Evolutionary conservation across 345 rosid species (phyloP).

Genomic region (Pistacia atlantica): DNA sequence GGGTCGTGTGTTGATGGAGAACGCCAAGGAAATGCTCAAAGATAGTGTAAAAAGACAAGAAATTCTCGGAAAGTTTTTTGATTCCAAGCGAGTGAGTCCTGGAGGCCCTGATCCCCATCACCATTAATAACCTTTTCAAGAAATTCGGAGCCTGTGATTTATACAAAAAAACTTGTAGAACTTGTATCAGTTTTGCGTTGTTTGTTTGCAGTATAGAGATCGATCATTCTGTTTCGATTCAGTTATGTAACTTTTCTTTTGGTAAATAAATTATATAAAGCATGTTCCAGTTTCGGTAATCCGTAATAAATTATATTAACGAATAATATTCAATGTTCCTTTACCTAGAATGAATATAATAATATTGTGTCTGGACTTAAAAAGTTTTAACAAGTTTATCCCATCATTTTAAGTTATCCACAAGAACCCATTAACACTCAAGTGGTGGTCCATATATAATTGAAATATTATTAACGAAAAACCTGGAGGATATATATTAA

Average conservation of each 20-base stretch:
- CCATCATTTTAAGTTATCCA: background rate
- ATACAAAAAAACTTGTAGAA: background rate
- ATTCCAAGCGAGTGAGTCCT: slow-evolving; percentile 53
- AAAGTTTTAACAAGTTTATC: background rate
- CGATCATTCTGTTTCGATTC: background rate
- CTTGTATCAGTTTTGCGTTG: background rate
- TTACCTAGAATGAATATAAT: background rate
- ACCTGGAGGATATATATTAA: background rate
- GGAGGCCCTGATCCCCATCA: slow-evolving; percentile 81
- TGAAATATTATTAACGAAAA: background rate
- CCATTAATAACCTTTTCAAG: slow-evolving; percentile 28
- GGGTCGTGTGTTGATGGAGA: slow-evolving; percentile 41
- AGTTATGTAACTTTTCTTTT: background rate
- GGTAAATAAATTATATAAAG: no score
- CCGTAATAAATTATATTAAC: background rate
- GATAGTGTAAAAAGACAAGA: slow-evolving; percentile 43
- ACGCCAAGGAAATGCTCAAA: slow-evolving; percentile 44
- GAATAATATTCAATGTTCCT: background rate
- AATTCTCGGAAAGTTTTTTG: slow-evolving; percentile 30
- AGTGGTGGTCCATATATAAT: slow-evolving; percentile 6
- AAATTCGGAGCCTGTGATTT: background rate
- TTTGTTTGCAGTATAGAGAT: background rate
- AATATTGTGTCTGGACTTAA: background rate
- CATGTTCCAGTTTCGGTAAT: background rate
- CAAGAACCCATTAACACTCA: background rate